These are phyloP conservation scores for Oryza meyeriana DNA, from an alignment of 176 grass and related monocot genomes.

Conservation along the genomic window DNA sequence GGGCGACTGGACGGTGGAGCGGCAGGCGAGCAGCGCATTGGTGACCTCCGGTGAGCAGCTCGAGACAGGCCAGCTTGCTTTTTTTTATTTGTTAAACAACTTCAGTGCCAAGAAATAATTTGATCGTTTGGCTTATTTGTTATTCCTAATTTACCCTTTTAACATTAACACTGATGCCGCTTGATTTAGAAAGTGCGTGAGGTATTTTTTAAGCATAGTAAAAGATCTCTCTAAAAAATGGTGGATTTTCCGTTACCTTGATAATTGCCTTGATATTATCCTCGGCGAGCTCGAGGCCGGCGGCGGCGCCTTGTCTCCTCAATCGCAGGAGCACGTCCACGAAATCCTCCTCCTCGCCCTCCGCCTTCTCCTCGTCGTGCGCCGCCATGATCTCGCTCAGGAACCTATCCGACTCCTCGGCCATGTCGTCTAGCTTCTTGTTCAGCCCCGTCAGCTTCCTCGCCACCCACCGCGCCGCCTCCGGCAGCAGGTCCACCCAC, in stretches of 20 bases:
- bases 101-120: too few species aligned
- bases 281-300: slow-evolving; percentile 23
- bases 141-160: too few species aligned
- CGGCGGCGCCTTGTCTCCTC: not conserved
- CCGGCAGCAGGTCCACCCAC: slow-evolving; percentile 38
- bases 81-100: too few species aligned
- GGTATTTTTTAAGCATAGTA: too few species aligned
- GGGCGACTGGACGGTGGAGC: too few species aligned
- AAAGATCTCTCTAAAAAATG: too few species aligned
- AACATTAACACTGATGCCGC: too few species aligned
- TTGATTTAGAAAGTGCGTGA: too few species aligned
- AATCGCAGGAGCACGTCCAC: slow-evolving; percentile 39
- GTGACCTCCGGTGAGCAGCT: too few species aligned
- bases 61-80: too few species aligned
- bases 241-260: slow-evolving; percentile 9
- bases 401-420: slow-evolving; percentile 29
- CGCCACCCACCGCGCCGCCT: not conserved
- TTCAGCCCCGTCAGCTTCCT: slow-evolving; percentile 27
- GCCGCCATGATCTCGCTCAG: slow-evolving; percentile 28
- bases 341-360: slow-evolving; percentile 31
- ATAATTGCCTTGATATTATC: slow-evolving; percentile 37
- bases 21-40: too few species aligned
- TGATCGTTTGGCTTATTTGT: too few species aligned
- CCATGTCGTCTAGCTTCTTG: slow-evolving; percentile 33
- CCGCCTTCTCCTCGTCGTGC: slow-evolving; percentile 28